A percentile compares a stretch with the other conserved stretches of the same genome.
Evolutionary conservation across 2,329 filamentous ascomycete species (phyloP).

Genomic region (Monosporascus cannonballus): DNA sequence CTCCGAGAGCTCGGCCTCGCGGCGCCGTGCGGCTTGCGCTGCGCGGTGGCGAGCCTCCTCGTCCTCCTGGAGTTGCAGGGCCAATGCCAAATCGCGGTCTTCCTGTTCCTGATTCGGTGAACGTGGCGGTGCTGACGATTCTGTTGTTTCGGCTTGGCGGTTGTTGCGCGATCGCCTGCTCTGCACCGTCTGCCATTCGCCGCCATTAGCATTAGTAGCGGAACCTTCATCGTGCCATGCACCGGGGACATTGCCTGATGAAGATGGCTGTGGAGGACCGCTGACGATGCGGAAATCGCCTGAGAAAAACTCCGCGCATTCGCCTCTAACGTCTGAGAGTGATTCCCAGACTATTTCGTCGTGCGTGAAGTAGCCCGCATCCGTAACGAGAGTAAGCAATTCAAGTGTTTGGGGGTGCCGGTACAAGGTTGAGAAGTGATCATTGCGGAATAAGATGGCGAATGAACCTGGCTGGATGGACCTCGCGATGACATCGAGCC

Average conservation of each 20-base stretch:
- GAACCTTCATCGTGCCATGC: conserved; percentile 13
- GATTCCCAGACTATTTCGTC: conserved; percentile 96
- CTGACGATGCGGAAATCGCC: conserved; percentile 88
- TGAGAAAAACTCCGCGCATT: conserved; percentile 75
- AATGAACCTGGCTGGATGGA: conserved; percentile 71
- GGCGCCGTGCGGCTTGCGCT: conserved; percentile 53
- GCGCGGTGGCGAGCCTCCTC: conserved; percentile 73
- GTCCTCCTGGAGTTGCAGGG: conserved; percentile 89
- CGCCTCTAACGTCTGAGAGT: conserved; percentile 80
- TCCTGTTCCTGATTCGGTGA: conserved; percentile 58
- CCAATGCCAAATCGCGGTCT: conserved; percentile 81
- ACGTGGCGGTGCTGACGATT: conserved; percentile 18
- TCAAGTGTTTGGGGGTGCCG: conserved; percentile 73
- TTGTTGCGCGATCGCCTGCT: conserved; percentile 24
- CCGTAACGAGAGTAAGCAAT: conserved; percentile 81
- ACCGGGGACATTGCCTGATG: conserved; percentile 6
- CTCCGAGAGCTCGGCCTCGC: conserved; percentile 64
- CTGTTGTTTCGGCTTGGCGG: conserved; percentile 9
- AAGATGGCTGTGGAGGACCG: conserved; percentile 33
- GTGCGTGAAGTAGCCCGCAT: conserved; percentile 81
- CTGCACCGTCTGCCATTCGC: conserved; percentile 52
- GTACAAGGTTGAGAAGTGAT: conserved; percentile 93
- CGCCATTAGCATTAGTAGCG: conserved; percentile 22
- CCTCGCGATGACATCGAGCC: conserved; percentile 66
- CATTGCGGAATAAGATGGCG: conserved; percentile 91